Evolutionary conservation across 345 rosid genomes (phyloP).

Genomic region (Populus deltoides): DNA sequence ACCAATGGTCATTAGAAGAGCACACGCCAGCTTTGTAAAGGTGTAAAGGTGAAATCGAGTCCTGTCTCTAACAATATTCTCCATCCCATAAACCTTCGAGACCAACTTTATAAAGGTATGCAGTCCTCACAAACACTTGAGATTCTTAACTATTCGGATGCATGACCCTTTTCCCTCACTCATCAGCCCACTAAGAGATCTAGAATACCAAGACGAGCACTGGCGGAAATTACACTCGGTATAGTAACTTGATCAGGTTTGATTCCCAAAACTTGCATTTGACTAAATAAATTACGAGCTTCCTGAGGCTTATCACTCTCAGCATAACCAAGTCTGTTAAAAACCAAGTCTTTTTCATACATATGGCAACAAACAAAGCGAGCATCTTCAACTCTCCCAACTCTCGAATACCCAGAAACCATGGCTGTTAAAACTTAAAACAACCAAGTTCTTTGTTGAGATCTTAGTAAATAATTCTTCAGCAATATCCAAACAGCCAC

Average conservation of each 20-base stretch:
- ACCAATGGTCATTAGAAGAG: conserved; percentile 36
- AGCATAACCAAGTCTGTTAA: conserved; percentile 13
- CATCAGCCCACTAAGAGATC: conserved; percentile 28
- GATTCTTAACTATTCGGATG: conserved; percentile 43
- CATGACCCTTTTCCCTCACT: conserved; percentile 18
- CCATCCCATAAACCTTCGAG: conserved; percentile 29
- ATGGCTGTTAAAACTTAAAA: conserved; percentile 46
- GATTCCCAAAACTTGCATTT: conserved; percentile 8
- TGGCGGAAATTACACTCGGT: conserved; percentile 12
- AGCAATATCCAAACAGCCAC: conserved; percentile 51
- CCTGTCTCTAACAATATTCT: conserved; percentile 38
- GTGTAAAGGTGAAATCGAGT: conserved; percentile 30
- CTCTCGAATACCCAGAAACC: conserved; percentile 50
- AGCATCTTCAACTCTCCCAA: conserved; percentile 49
- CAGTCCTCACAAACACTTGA: conserved; percentile 48
- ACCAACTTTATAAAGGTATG: conserved; percentile 36
- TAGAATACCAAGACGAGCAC: conserved; percentile 7
- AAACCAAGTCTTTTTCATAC: conserved; percentile 7
- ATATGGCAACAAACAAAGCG: conserved; percentile 23
- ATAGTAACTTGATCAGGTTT: conserved; percentile 16
- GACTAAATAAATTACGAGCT: conserved; percentile 5
- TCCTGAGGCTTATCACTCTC: conserved; percentile 12
- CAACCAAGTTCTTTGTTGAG: conserved; percentile 37
- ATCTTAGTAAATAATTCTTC: conserved; percentile 26
- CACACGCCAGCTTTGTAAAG: conserved; percentile 30